Conservation (phyloP, 2,329 filamentous ascomycete species). For the Nannizzia gypsea region DNA sequence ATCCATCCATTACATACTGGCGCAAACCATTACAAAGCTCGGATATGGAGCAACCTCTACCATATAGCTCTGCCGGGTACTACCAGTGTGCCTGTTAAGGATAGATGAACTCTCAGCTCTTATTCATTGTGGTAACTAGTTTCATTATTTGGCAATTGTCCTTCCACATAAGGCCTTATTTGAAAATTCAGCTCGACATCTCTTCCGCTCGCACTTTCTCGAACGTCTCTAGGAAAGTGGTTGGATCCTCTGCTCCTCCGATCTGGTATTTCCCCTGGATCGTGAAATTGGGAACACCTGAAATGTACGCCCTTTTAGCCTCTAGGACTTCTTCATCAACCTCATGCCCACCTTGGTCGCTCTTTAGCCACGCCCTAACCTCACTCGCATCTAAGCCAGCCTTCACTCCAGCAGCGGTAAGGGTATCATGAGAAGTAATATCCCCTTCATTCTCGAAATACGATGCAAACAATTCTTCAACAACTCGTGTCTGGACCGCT, state of each 20-base stretch:
- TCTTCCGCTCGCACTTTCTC: constrained; percentile 43
- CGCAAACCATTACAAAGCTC: constrained; percentile 16
- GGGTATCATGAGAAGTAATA: constrained; percentile 46
- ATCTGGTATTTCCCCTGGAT: constrained; percentile 57
- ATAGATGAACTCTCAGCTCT: too few relatives aligned
- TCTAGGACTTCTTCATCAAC: constrained; percentile 47
- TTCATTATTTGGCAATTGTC: neutral
- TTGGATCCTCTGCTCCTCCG: constrained; percentile 59
- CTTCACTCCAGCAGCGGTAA: constrained; percentile 40
- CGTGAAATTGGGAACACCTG: constrained; percentile 63
- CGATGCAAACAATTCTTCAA: constrained; percentile 51
- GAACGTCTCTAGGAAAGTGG: constrained; percentile 55
- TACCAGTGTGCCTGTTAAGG: too few relatives aligned
- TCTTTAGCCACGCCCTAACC: constrained; percentile 43
- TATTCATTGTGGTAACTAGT: too few relatives aligned
- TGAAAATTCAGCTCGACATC: neutral
- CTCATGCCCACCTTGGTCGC: constrained; percentile 44
- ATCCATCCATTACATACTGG: constrained; percentile 12
- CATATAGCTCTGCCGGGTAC: constrained; percentile 18
- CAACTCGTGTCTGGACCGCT: constrained; percentile 45
- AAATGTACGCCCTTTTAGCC: constrained; percentile 44
- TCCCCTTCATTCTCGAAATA: constrained; percentile 57
- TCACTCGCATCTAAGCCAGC: constrained; percentile 38
- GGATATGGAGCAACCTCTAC: constrained; percentile 18
- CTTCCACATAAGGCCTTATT: neutral